Conservation (phyloP, 2,329 filamentous ascomycete species). For the Cladosporium velox region DNA sequence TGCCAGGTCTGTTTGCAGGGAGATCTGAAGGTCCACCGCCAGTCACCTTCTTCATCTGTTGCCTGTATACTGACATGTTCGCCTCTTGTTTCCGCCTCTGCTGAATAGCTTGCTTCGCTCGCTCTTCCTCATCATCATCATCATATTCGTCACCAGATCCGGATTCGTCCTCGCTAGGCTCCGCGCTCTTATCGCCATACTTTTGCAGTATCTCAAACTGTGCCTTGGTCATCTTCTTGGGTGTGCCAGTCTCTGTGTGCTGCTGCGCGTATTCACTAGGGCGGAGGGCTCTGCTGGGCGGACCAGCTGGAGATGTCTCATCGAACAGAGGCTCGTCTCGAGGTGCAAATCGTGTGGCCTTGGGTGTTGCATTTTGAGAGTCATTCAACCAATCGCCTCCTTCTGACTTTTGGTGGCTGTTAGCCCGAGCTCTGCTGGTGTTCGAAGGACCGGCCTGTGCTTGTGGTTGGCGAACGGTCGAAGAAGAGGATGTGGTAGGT, state of each 20-base stretch:
- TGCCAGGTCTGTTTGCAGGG: constrained; percentile 53
- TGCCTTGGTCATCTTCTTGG: constrained; percentile 84
- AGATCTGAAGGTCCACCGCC: constrained; percentile 63
- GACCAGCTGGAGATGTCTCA: constrained; percentile 35
- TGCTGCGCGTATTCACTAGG: constrained; percentile 26
- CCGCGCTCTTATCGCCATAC: constrained; percentile 52
- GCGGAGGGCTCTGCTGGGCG: constrained; percentile 35
- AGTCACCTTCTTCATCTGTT: constrained; percentile 96
- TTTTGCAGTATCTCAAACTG: constrained; percentile 81
- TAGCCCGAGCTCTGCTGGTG: constrained; percentile 25
- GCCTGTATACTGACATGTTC: constrained; percentile 83
- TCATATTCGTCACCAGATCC: constrained; percentile 63
- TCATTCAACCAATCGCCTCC: constrained; percentile 25
- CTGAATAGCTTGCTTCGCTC: constrained; percentile 69
- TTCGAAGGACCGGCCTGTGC: background rate
- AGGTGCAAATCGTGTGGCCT: constrained; percentile 23
- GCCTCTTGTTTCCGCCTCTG: constrained; percentile 87
- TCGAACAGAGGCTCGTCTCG: constrained; percentile 34
- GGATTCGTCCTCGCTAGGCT: constrained; percentile 43
- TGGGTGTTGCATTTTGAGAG: constrained; percentile 31
- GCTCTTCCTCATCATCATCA: constrained; percentile 76
- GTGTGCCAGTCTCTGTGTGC: constrained; percentile 28
- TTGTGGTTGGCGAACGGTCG: constrained; percentile 4
- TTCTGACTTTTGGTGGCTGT: constrained; percentile 30
- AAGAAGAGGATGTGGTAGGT: constrained; percentile 20